Evolutionary conservation across 2,329 filamentous ascomycete genomes (phyloP).

Genomic region (Aspergillus caelatus): DNA sequence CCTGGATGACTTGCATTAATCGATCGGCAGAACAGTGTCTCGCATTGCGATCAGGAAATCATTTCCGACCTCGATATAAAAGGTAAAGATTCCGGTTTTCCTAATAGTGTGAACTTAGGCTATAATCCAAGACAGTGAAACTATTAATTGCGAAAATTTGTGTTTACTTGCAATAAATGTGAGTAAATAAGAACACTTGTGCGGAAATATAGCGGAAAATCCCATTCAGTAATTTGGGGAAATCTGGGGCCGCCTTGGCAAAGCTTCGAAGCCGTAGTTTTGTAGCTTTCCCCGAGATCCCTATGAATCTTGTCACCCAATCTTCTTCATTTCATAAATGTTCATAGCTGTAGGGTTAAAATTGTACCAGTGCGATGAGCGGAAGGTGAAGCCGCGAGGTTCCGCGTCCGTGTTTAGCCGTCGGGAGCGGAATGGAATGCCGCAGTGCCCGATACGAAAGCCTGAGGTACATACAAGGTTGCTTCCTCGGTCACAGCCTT

Average conservation of each 20-base stretch:
- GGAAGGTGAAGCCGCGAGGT: slow-evolving; percentile 1
- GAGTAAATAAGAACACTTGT: neutral
- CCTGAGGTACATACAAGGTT: neutral
- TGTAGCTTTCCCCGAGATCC: neutral
- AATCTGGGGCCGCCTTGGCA: neutral
- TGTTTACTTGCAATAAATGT: neutral
- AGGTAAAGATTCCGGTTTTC: no score
- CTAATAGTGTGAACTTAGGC: neutral
- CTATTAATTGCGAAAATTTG: neutral
- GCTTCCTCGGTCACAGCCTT: neutral
- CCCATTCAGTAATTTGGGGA: neutral
- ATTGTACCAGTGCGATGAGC: neutral
- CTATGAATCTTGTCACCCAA: neutral
- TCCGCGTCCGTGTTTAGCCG: slow-evolving; percentile 9
- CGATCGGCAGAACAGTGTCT: no score
- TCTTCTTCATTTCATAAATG: neutral
- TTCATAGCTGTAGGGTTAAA: neutral
- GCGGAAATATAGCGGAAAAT: neutral
- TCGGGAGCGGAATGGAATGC: slow-evolving; percentile 14
- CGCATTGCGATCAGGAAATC: no score
- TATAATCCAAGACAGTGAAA: neutral
- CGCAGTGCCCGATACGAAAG: neutral
- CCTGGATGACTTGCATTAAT: no score
- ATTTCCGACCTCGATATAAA: no score
- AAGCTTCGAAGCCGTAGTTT: neutral